Conservation (phyloP, 441 rosid genomes). For the Bruguiera hainesii region DNA sequence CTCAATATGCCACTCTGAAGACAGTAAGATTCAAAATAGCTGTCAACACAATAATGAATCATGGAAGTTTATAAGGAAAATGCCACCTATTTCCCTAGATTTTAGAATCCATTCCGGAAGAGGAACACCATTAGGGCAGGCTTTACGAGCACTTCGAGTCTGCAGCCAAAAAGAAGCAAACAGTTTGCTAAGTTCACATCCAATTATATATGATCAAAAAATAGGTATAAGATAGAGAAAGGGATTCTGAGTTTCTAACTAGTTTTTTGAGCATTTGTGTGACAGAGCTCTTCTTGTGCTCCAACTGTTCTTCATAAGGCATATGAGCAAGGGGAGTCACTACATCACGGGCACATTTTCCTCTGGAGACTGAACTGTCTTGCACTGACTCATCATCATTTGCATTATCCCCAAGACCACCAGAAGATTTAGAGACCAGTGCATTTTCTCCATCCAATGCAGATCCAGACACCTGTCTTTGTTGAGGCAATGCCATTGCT, state of each 20-base stretch:
- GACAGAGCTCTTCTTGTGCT: constrained; percentile 60
- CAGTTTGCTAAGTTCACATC: constrained; percentile 24
- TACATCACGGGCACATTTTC: constrained; percentile 68
- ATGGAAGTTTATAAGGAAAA: constrained; percentile 18
- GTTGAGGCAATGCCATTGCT: constrained; percentile 29
- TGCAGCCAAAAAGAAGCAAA: constrained; percentile 30
- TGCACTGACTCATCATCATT: constrained; percentile 26
- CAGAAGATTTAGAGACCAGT: constrained; percentile 17
- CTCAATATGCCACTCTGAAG: not conserved
- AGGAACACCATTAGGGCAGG: constrained; percentile 72
- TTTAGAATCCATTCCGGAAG: constrained; percentile 82
- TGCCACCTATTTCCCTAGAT: constrained; percentile 73
- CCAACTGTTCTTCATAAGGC: constrained; percentile 63
- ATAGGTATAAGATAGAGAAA: not conserved
- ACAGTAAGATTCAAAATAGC: not conserved
- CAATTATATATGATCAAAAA: not conserved
- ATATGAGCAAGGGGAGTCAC: constrained; percentile 79
- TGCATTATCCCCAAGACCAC: constrained; percentile 28
- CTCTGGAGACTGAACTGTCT: constrained; percentile 31
- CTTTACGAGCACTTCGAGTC: constrained; percentile 90
- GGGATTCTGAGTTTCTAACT: constrained; percentile 29
- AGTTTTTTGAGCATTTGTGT: constrained; percentile 66
- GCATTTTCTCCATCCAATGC: constrained; percentile 26
- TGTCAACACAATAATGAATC: not conserved
- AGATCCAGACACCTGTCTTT: constrained; percentile 19